Conservation (phyloP, 129 eudicot genomes). For the Pseudognaphalium luteoalbum region DNA sequence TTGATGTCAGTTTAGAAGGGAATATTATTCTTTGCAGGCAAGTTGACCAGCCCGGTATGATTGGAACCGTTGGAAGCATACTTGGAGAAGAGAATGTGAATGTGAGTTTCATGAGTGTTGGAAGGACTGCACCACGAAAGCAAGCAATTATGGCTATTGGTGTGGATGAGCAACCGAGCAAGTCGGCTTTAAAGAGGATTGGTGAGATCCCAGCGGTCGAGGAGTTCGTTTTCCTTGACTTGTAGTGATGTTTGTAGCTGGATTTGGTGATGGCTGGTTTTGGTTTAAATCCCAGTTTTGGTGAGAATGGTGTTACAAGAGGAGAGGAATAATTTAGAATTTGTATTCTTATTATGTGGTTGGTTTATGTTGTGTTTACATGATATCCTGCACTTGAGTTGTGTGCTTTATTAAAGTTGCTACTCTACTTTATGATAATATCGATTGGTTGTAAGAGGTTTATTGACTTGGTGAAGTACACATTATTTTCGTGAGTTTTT, state of each 20-base stretch:
- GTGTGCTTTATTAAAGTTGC: slow-evolving; percentile 9
- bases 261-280: not conserved
- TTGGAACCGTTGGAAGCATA: slow-evolving; percentile 81
- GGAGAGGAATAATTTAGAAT: slow-evolving; percentile 25
- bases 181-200: slow-evolving; percentile 68
- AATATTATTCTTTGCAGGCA: slow-evolving; percentile 93
- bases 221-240: slow-evolving; percentile 83
- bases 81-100: slow-evolving; percentile 94
- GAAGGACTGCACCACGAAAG: slow-evolving; percentile 83
- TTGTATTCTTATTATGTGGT: slow-evolving; percentile 18
- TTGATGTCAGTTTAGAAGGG: slow-evolving; percentile 92
- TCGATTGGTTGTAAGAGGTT: not conserved
- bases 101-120: slow-evolving; percentile 96
- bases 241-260: slow-evolving; percentile 34
- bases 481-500: not conserved
- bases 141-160: slow-evolving; percentile 97
- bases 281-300: slow-evolving; percentile 36
- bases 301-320: slow-evolving; percentile 7
- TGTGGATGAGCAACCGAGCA: slow-evolving; percentile 89
- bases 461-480: not conserved
- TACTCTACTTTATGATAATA: not conserved
- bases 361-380: slow-evolving; percentile 9
- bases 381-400: slow-evolving; percentile 25
- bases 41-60: slow-evolving; percentile 97
- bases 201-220: slow-evolving; percentile 86